These are phyloP conservation scores for Pseudogymnoascus pannorum DNA, from an alignment of 2,329 filamentous ascomycete genomes.

Conservation along the genomic window DNA sequence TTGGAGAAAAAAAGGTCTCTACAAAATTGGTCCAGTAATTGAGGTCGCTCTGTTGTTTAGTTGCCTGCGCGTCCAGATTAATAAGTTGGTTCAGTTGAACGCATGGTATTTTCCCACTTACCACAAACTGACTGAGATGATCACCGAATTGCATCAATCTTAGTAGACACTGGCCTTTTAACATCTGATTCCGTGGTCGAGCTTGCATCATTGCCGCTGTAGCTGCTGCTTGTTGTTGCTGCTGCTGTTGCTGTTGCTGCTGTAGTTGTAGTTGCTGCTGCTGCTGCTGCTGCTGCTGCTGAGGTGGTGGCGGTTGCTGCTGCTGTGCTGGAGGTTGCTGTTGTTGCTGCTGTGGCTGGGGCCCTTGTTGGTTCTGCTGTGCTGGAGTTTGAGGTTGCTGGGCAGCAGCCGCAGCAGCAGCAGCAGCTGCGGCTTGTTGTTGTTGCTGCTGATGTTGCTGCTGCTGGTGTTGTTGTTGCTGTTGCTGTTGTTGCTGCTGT, in stretches of 20 bases:
- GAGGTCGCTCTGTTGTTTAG: slow-evolving; percentile 59
- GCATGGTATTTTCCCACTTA: slow-evolving; percentile 32
- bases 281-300: slow-evolving; percentile 32
- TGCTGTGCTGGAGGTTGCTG: slow-evolving; percentile 34
- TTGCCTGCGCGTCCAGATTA: slow-evolving; percentile 34
- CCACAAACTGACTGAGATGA: slow-evolving; percentile 50
- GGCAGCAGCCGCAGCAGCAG: slow-evolving; percentile 13
- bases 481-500: slow-evolving; percentile 32
- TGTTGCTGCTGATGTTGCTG: slow-evolving; percentile 27
- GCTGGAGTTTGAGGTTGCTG: slow-evolving; percentile 25
- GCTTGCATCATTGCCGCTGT: slow-evolving; percentile 25
- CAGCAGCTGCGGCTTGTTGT: slow-evolving; percentile 17
- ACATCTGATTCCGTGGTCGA: slow-evolving; percentile 27
- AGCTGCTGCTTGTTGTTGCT: slow-evolving; percentile 28
- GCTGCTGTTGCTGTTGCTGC: slow-evolving; percentile 33
- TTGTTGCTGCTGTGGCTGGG: slow-evolving; percentile 36
- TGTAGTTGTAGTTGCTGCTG: slow-evolving; percentile 31
- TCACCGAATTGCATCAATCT: slow-evolving; percentile 58
- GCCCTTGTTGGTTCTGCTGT: slow-evolving; percentile 36
- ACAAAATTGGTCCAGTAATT: slow-evolving; percentile 76
- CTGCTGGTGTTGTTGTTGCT: slow-evolving; percentile 29
- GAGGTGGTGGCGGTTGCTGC: slow-evolving; percentile 33
- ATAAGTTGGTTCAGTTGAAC: slow-evolving; percentile 18
- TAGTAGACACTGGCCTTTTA: slow-evolving; percentile 51
- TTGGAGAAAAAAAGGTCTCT: slow-evolving; percentile 68